A percentile compares a stretch with the other conserved stretches of the same genome.
These are phyloP conservation scores for Cytospora paraplurivora DNA, from an alignment of 2,329 filamentous ascomycete genomes.

Conservation along the genomic window DNA sequence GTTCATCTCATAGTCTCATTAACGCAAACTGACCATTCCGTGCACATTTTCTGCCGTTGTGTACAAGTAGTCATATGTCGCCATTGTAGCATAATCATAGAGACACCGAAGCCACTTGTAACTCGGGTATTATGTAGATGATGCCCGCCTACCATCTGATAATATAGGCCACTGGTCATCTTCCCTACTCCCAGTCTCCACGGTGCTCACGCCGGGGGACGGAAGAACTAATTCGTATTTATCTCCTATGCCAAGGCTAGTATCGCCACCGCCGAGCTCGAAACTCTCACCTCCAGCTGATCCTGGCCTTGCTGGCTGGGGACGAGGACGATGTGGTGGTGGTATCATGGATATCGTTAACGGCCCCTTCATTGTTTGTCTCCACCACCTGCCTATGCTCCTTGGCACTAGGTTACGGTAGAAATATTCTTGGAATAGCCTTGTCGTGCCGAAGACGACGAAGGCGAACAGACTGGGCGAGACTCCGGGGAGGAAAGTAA, in stretches of 20 bases:
- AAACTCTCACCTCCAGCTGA: constrained; percentile 4
- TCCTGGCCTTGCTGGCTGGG: constrained; percentile 6
- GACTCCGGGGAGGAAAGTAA: constrained; percentile 43
- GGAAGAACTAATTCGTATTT: not conserved
- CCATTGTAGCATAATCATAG: not conserved
- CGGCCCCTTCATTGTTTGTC: constrained; percentile 6
- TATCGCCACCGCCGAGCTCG: constrained; percentile 20
- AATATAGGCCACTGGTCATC: constrained; percentile 18
- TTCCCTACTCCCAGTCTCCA: constrained; percentile 1
- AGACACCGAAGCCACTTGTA: not conserved
- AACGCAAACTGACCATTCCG: not conserved
- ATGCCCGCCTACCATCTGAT: not conserved
- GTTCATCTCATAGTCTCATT: not conserved
- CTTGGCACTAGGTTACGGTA: constrained; percentile 32
- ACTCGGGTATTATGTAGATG: not conserved
- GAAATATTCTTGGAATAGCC: constrained; percentile 38
- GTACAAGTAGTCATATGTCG: constrained; percentile 15
- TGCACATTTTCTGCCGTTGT: not conserved
- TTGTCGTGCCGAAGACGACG: constrained; percentile 46
- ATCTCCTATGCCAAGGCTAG: not conserved
- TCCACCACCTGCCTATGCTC: constrained; percentile 22
- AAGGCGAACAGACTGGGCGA: constrained; percentile 42
- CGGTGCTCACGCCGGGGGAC: constrained; percentile 3
- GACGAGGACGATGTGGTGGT: constrained; percentile 4
- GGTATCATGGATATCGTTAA: not conserved